Percentiles rank a stretch among this genome's conserved stretches.
Conservation (phyloP, 192 early-diverging fungal genomes). For the Podila horticola region DNA sequence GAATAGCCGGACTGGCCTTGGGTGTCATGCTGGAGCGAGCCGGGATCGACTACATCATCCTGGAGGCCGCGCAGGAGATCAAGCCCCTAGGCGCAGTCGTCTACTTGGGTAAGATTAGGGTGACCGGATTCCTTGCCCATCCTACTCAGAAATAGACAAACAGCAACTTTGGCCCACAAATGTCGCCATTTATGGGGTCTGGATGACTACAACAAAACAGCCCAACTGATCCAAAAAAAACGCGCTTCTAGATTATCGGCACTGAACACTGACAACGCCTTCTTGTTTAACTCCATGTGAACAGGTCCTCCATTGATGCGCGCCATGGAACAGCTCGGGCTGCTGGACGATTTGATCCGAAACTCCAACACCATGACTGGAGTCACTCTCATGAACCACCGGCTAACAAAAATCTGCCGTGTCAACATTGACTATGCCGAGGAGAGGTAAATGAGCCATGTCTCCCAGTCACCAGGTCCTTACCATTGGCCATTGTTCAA, state of each 20-base stretch:
- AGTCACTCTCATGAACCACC: conserved; percentile 2
- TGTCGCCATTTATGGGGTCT: too few species aligned
- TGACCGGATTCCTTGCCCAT: not conserved
- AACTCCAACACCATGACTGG: conserved; percentile 5
- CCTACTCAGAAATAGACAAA: not conserved
- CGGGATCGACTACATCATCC: conserved; percentile 14
- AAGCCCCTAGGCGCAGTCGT: conserved; percentile 1
- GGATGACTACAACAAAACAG: too few species aligned
- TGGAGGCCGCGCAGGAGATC: conserved; percentile 5
- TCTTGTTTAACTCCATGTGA: not conserved
- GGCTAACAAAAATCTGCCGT: not conserved
- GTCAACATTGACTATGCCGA: not conserved
- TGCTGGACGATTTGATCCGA: conserved; percentile 17
- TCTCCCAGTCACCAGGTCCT: too few species aligned
- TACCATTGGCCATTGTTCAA: too few species aligned
- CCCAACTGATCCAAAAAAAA: too few species aligned
- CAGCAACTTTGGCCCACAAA: conserved; percentile 3
- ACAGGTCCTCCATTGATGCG: conserved; percentile 6
- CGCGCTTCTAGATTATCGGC: too few species aligned
- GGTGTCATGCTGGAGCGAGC: conserved; percentile 13
- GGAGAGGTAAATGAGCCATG: conserved; percentile 1
- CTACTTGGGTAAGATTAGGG: not conserved
- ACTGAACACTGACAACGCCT: not conserved
- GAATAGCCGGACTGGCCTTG: conserved; percentile 14
- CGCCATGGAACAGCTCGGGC: conserved; percentile 14